These are phyloP conservation scores for Trametopsis cervina DNA, from an alignment of 768 basidiomycete genomes.

Conservation along the genomic window DNA sequence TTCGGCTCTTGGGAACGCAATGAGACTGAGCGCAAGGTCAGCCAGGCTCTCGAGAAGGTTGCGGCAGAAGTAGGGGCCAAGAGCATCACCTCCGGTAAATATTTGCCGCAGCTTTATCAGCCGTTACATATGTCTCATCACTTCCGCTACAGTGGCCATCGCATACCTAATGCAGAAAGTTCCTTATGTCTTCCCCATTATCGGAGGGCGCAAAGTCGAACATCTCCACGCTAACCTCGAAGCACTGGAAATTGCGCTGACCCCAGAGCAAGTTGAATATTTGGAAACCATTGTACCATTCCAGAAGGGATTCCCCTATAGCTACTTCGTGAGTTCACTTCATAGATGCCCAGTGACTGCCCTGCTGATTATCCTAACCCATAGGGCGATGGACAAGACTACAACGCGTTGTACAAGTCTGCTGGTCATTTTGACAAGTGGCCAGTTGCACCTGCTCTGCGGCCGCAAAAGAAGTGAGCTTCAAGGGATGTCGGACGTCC, in stretches of 20 bases:
- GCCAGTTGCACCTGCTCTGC: constrained; percentile 18
- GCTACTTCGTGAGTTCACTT: constrained; percentile 21
- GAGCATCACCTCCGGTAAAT: neutral
- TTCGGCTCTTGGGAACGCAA: constrained; percentile 34
- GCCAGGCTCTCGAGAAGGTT: constrained; percentile 38
- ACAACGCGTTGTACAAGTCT: constrained; percentile 8
- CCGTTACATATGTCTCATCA: neutral
- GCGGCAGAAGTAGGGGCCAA: constrained; percentile 36
- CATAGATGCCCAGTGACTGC: no score
- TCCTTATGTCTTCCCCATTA: constrained; percentile 40
- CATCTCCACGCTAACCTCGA: constrained; percentile 41
- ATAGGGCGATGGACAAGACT: constrained; percentile 19
- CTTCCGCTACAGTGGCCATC: constrained; percentile 31
- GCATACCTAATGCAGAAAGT: constrained; percentile 46
- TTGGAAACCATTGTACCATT: constrained; percentile 36
- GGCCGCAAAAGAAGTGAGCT: constrained; percentile 6
- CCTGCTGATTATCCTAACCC: no score
- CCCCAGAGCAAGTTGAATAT: constrained; percentile 35
- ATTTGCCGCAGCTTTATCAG: neutral
- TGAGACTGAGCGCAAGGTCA: constrained; percentile 34
- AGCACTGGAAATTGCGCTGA: constrained; percentile 37
- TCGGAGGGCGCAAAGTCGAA: constrained; percentile 43
- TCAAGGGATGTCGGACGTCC: no score
- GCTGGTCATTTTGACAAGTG: constrained; percentile 23
- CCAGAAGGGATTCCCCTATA: constrained; percentile 35